phyloP scores from a whole-genome alignment of 2,329 filamentous ascomycete genomes.

The Epichloe scottii region DNA sequence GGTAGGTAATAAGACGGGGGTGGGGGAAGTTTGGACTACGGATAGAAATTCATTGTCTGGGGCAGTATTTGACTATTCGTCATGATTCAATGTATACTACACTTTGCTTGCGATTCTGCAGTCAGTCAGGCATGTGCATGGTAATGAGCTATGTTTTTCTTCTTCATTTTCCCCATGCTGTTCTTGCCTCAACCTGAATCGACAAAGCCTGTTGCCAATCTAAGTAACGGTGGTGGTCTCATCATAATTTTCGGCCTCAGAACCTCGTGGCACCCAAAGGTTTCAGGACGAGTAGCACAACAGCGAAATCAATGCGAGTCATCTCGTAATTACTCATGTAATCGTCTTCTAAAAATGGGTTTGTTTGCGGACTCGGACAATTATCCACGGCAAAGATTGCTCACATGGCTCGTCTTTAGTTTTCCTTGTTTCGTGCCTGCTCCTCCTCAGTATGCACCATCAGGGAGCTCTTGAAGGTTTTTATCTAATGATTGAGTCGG shows the following conservation, averaged over 20 bases:
- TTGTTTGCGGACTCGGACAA: not conserved
- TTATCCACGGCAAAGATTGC: not conserved
- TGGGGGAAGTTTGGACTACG: not conserved
- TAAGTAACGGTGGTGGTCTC: not conserved
- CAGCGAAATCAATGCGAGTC: constrained; percentile 2
- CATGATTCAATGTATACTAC: not conserved
- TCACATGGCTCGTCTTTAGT: not conserved
- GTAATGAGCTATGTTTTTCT: not conserved
- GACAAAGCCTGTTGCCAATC: not conserved
- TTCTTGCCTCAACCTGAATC: not conserved
- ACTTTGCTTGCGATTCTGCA: not conserved
- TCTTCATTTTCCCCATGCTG: not conserved
- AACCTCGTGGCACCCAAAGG: not conserved
- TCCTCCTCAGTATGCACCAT: too few relatives aligned
- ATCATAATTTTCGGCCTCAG: constrained; percentile 16
- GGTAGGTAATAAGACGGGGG: too few relatives aligned
- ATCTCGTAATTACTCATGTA: constrained; percentile 2
- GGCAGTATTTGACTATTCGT: not conserved
- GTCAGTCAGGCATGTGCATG: not conserved
- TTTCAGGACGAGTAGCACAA: constrained; percentile 3
- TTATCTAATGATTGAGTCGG: too few relatives aligned
- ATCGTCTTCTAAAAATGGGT: not conserved
- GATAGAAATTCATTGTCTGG: not conserved
- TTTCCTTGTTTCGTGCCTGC: not conserved
- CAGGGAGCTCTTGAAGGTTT: too few relatives aligned